A percentile compares a stretch with the other conserved stretches of the same genome.
Evolutionary conservation across 2,329 filamentous ascomycete species (phyloP).

Genomic region (Stemphylium lycopersici): DNA sequence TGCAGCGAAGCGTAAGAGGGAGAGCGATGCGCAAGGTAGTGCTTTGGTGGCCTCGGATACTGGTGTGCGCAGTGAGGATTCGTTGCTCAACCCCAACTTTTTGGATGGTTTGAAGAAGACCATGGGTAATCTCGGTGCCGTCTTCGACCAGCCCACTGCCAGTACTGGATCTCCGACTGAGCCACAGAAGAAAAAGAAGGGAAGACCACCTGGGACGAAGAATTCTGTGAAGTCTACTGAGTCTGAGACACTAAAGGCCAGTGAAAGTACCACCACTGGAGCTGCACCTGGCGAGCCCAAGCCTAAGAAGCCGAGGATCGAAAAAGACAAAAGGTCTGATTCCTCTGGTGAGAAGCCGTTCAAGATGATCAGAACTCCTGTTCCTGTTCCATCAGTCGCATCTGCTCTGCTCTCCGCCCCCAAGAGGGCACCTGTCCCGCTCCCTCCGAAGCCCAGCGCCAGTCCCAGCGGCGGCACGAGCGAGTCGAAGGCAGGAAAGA

Average conservation of each 20-base stretch:
- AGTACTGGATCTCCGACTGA: not conserved
- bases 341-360: not conserved
- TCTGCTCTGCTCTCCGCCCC: constrained; percentile 1
- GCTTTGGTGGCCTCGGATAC: not conserved
- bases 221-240: constrained; percentile 1
- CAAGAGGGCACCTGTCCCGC: constrained; percentile 13
- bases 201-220: not conserved
- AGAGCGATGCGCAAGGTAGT: constrained; percentile 3
- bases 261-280: not conserved
- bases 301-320: constrained; percentile 1
- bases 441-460: not conserved
- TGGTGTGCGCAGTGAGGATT: not conserved
- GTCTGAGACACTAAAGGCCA: not conserved
- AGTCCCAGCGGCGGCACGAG: not conserved
- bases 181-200: constrained; percentile 3
- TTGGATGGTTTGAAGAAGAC: constrained; percentile 14
- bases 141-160: constrained; percentile 5
- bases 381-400: not conserved
- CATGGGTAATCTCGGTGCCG: constrained; percentile 13
- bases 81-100: constrained; percentile 13
- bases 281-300: not conserved
- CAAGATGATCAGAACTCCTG: not conserved
- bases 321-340: not conserved
- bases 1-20: constrained; percentile 29
- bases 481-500: not conserved